These are phyloP conservation scores for Yamadazyma triangularis DNA, from an alignment of 1,139 yeast genomes.

Conservation along the genomic window DNA sequence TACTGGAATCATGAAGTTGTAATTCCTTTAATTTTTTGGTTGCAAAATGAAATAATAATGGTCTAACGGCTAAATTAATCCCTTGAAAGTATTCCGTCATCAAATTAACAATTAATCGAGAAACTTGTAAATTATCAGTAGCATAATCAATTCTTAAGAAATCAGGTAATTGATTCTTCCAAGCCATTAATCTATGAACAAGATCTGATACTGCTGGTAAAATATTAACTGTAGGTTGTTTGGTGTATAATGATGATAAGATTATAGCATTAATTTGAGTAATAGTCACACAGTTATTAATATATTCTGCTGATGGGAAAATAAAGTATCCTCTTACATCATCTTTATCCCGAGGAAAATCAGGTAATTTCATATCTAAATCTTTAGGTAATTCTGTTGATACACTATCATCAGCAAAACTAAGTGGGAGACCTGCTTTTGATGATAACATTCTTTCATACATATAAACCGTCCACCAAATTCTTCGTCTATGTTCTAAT, in stretches of 20 bases:
- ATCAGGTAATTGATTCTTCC: constrained; percentile 66
- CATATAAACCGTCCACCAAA: constrained; percentile 94
- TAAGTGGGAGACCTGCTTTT: constrained; percentile 78
- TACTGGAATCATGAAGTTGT: constrained; percentile 36
- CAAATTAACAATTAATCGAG: constrained; percentile 68
- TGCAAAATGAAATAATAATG: constrained; percentile 75
- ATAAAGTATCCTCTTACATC: constrained; percentile 54
- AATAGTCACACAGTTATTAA: constrained; percentile 73
- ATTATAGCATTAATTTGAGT: constrained; percentile 79
- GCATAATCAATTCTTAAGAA: constrained; percentile 63
- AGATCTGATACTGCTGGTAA: constrained; percentile 70
- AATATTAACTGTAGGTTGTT: constrained; percentile 70
- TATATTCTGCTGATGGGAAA: constrained; percentile 77
- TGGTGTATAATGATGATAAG: constrained; percentile 66
- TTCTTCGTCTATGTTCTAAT: constrained; percentile 72
- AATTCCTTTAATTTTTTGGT: constrained; percentile 58
- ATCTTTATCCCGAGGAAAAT: constrained; percentile 50
- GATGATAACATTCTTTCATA: constrained; percentile 82
- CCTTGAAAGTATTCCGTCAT: constrained; percentile 89
- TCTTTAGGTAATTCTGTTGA: constrained; percentile 74
- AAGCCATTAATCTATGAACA: constrained; percentile 62
- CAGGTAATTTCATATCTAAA: constrained; percentile 52
- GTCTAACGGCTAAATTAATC: constrained; percentile 76
- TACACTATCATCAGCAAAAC: constrained; percentile 75
- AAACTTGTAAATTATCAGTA: constrained; percentile 49